Percentiles rank a stretch among this genome's conserved stretches.
Conservation (phyloP, 345 rosid species). For the Eucalyptus microcorys region DNA sequence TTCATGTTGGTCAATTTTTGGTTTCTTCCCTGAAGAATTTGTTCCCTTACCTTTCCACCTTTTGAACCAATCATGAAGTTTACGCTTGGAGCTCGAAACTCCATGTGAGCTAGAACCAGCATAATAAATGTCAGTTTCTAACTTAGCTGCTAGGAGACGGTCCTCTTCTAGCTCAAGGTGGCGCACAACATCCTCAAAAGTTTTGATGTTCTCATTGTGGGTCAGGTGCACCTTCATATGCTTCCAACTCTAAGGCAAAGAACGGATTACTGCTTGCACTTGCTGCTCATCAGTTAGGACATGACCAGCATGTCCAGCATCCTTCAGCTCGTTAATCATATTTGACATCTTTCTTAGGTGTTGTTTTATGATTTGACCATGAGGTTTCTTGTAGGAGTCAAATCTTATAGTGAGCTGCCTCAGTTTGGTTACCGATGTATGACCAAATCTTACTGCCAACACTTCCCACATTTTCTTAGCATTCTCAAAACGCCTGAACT, state of each 20-base stretch:
- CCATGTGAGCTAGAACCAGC: rapidly evolving
- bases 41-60: rapidly evolving
- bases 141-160: rapidly evolving
- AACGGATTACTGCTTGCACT: rapidly evolving
- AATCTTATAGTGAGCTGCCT: rapidly evolving
- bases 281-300: too few species aligned
- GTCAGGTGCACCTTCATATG: rapidly evolving
- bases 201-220: too few species aligned
- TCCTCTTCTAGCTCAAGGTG: too few species aligned
- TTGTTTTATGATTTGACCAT: rapidly evolving
- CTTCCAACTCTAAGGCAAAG: rapidly evolving
- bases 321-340: rapidly evolving
- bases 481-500: rapidly evolving
- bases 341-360: too few species aligned
- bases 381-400: rapidly evolving
- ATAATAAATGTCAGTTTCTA: too few species aligned
- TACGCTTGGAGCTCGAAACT: too few species aligned
- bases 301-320: rapidly evolving
- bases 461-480: rapidly evolving
- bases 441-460: rapidly evolving
- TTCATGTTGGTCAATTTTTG: too few species aligned
- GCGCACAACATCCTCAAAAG: rapidly evolving
- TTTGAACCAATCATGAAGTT: too few species aligned
- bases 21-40: too few species aligned
- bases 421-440: rapidly evolving